phyloP scores from a whole-genome alignment of 140 eudicot genomes.

The Bidens hawaiensis region DNA sequence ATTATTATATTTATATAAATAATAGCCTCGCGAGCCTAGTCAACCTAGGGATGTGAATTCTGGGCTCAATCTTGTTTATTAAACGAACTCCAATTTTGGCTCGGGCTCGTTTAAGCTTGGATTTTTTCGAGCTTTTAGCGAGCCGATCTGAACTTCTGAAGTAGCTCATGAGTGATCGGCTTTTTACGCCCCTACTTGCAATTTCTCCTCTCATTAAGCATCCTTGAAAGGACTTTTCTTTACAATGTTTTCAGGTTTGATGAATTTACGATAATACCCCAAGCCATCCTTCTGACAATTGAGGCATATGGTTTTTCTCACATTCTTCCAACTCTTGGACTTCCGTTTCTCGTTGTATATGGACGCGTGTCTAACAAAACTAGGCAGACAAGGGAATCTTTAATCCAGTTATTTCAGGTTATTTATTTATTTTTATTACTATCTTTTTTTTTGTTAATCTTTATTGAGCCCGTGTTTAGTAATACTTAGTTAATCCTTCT shows the following conservation, averaged over 20 bases:
- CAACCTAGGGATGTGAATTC: no score
- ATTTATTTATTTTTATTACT: slow-evolving; percentile 13
- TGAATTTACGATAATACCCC: slow-evolving; percentile 82
- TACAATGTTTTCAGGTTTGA: slow-evolving; percentile 59
- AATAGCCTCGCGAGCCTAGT: no score
- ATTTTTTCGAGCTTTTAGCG: no score
- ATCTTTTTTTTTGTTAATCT: neutral
- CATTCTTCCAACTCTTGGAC: slow-evolving; percentile 82
- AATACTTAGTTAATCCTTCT: neutral
- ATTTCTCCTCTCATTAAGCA: neutral
- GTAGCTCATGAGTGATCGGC: no score
- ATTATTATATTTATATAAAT: no score
- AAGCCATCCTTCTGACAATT: slow-evolving; percentile 77
- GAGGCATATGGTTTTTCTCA: slow-evolving; percentile 96
- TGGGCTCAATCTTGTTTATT: no score
- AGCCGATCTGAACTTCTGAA: no score
- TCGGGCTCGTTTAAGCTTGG: no score
- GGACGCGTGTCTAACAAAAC: slow-evolving; percentile 16
- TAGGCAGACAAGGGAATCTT: slow-evolving; percentile 31
- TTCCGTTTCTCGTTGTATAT: slow-evolving; percentile 68
- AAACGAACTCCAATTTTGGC: no score
- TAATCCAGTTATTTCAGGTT: slow-evolving; percentile 67
- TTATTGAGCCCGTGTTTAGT: neutral
- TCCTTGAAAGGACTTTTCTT: neutral
- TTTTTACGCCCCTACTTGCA: no score